A percentile compares a stretch with the other conserved stretches of the same genome.
Evolutionary conservation across 2,329 filamentous ascomycete species (phyloP).

Genomic region (Beauveria pseudobassiana): DNA sequence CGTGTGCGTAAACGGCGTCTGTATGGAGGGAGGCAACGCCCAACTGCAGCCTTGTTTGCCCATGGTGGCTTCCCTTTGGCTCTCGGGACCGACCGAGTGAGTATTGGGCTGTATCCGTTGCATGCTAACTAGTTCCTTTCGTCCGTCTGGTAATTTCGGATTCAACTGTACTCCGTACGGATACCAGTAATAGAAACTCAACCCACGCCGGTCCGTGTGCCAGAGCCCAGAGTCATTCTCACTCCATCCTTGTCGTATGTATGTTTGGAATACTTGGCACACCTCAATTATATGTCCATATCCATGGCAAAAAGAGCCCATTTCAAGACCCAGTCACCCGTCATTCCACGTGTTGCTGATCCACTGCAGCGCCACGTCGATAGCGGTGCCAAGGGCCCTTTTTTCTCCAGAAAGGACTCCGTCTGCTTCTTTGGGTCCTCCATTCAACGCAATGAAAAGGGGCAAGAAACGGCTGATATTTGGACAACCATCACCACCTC

Average conservation of each 20-base stretch:
- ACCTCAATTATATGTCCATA: background rate
- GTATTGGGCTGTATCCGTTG: background rate
- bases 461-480: background rate
- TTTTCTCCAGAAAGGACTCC: background rate
- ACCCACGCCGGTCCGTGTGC: no score
- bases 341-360: conserved; percentile 7
- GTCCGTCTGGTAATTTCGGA: background rate
- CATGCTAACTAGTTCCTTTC: background rate
- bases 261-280: background rate
- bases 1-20: background rate
- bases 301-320: background rate
- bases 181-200: no score
- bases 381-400: background rate
- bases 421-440: background rate
- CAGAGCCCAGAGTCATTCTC: background rate
- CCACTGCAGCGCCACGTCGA: conserved; percentile 10
- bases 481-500: background rate
- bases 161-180: background rate
- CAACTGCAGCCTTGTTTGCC: background rate
- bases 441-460: background rate
- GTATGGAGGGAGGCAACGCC: background rate
- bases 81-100: background rate
- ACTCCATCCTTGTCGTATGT: background rate
- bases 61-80: background rate
- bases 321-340: conserved; percentile 3